Evolutionary conservation across 169 alveolate genomes (phyloP), one percentile per base, ranked within the genome.

Genomic region (Plasmodium gonderi): DNA sequence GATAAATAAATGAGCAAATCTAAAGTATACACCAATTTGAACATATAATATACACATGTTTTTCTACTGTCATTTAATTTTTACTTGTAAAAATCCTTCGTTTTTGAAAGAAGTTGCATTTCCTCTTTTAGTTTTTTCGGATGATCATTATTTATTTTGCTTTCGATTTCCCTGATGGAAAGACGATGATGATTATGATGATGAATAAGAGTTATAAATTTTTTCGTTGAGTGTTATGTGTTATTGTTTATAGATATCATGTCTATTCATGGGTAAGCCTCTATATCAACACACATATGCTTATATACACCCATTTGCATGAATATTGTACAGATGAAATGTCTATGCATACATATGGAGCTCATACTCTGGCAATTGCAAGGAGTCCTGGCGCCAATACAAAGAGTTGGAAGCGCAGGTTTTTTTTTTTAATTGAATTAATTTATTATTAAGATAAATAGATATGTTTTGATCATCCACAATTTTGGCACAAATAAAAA

Each of bases 1-100:
- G n/a, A n/a, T n/a, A n/a, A n/a, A n/a, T n/a, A n/a, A n/a, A n/a
- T n/a, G 60, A 44, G 8, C 12, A 38, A 14, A 14, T 74, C 3
- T 74, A 14, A 42, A 14, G 26, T 75, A 14, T 75, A n/a, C n/a
- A n/a, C n/a, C n/a, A n/a, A n/a, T n/a, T n/a, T n/a, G n/a, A n/a
- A n/a, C n/a, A 12, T 68, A 29, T 45, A 29, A 6, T n/a, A 33
- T n/a, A 64, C n/a, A 20, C 75, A 69, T n/a, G n/a, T n/a, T n/a
- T n/a, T n/a, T n/a, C n/a, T n/a, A n/a, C n/a, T n/a, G n/a, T n/a
- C n/a, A 45, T 23, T 51, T 42, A 40, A 80, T 80, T 80, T 11
- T 85, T 49, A 85, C 92, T 85, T 85, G 80, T 85, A 85, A 78
- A 85, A 85, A 40, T 85, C 92, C 36, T 85, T 85, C 45, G 92